Base-by-base conservation (phyloP, 2,329 filamentous ascomycete genomes). In the Colletotrichum gloeosporioides region DNA sequence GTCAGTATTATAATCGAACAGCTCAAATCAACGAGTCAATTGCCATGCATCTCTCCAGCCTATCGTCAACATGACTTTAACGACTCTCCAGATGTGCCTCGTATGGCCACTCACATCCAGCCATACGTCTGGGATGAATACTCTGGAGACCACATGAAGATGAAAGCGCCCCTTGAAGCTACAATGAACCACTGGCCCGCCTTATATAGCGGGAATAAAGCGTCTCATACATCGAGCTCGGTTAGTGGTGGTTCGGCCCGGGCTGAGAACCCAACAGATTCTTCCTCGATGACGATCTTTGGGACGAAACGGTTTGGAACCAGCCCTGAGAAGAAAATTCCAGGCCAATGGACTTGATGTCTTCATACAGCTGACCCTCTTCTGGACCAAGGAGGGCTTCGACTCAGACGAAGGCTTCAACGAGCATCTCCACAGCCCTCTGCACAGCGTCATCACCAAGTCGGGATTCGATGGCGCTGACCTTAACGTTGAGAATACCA, bases 11-110 rank as follows among this genome's bases (percentile, higher is more conserved):
- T 13, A 49, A 49, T 6, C 44, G 10, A 6, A 22, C 2, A 49
- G n/a, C n/a, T 49, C 44, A 22, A 8, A 10, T 49, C 39, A 44
- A 44, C 4, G 4, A 39, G 34, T 39, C 34, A 6, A 4, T n/a
- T 6, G 0, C 44, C 44, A 49, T 13, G n/a, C 10, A 1, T 49
- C 44, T 49, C n/a, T 22, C 10, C 2, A 22, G 0, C 10, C 44
- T 22, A 1, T 13, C n/a, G 1, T 2, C n/a, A 22, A 12, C 3
- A 13, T 13, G 6, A 49, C 44, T 13, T 22, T 0, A 4, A 22
- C 10, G 6, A n/a, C 44, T 49, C 44, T 49, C 3, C 6, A 13
- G n/a, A 22, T 49, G 18, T 3, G n/a, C 0, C 44, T 13, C 44
- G 10, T 13, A 49, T 22, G n/a, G 44, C 22, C 44, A 13, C n/a